phyloP scores from a whole-genome alignment of 345 rosid species.

The Ceriops zippeliana region DNA sequence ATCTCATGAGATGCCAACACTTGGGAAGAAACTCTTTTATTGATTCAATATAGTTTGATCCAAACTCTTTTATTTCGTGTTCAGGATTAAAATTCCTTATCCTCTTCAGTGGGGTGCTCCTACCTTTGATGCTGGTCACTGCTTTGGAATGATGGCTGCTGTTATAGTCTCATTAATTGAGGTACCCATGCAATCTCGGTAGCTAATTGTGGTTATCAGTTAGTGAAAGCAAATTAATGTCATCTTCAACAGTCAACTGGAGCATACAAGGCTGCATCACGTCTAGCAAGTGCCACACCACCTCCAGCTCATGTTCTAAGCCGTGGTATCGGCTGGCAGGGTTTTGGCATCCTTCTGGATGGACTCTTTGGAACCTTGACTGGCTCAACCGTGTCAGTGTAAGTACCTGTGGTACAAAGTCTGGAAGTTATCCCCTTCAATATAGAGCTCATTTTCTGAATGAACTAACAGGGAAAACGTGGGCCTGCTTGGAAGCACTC shows the following conservation, averaged over 20 bases:
- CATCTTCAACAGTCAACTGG: slow-evolving; percentile 68
- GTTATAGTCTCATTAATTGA: slow-evolving; percentile 87
- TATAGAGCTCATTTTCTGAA: not conserved
- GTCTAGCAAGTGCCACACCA: slow-evolving; percentile 96
- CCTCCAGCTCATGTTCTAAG: slow-evolving; percentile 99
- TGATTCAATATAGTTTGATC: not conserved
- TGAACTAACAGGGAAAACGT: slow-evolving; percentile 69
- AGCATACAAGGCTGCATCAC: slow-evolving; percentile 93
- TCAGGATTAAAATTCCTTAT: slow-evolving; percentile 93
- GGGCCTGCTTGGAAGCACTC: slow-evolving; percentile 93
- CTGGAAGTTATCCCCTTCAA: slow-evolving; percentile 8
- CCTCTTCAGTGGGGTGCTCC: slow-evolving; percentile 99
- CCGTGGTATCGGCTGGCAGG: slow-evolving; percentile 99
- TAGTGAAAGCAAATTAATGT: slow-evolving; percentile 1
- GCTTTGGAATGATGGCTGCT: slow-evolving; percentile 98
- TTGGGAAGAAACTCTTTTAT: too few relatives aligned
- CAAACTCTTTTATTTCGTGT: slow-evolving; percentile 10
- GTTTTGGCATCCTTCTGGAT: slow-evolving; percentile 77
- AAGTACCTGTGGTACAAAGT: slow-evolving; percentile 28
- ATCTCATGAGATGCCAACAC: not conserved
- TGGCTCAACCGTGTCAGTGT: slow-evolving; percentile 85
- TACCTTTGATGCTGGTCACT: slow-evolving; percentile 94
- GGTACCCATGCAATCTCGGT: slow-evolving; percentile 38
- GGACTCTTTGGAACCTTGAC: slow-evolving; percentile 88
- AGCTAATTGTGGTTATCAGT: not conserved